A percentile compares a stretch with the other conserved stretches of the same genome.
Evolutionary conservation across 768 basidiomycete genomes (phyloP).

Genomic region (Mycena capillaripes): DNA sequence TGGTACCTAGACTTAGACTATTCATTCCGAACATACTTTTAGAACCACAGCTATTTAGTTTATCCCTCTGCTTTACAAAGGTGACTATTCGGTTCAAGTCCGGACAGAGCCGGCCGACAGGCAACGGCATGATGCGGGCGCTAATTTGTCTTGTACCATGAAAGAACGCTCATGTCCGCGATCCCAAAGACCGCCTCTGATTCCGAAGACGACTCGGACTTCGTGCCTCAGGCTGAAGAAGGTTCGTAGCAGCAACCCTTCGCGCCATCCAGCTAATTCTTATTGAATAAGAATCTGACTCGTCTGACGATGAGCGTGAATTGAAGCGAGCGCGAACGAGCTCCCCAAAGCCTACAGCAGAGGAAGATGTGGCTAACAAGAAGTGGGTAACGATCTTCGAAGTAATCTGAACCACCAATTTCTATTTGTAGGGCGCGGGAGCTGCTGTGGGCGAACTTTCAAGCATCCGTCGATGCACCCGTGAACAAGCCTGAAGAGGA

Average conservation of each 20-base stretch:
- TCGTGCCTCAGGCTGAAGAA: constrained; percentile 66
- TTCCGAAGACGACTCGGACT: constrained; percentile 81
- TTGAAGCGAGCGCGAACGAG: constrained; percentile 51
- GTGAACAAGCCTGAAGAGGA: constrained; percentile 35
- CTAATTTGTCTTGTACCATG: neutral
- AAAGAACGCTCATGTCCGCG: constrained; percentile 12
- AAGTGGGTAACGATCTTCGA: constrained; percentile 48
- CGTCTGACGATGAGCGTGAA: constrained; percentile 54
- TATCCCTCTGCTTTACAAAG: too few species aligned
- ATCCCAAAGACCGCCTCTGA: constrained; percentile 54
- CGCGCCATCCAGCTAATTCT: neutral
- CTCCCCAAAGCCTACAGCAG: constrained; percentile 42
- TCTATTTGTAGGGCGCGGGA: constrained; percentile 66
- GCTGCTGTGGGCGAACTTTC: constrained; percentile 77
- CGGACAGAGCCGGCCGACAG: too few species aligned
- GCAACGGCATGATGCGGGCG: too few species aligned
- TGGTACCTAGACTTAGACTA: neutral
- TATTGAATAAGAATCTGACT: constrained; percentile 49
- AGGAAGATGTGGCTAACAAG: constrained; percentile 59
- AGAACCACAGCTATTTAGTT: too few species aligned
- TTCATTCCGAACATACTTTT: too few species aligned
- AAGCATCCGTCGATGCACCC: constrained; percentile 65
- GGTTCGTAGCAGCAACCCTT: constrained; percentile 40
- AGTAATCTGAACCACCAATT: neutral
- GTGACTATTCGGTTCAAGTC: too few species aligned